Evolutionary conservation across 371 early-diverging fungal genomes (phyloP), one percentile per base, ranked within the genome.

Genomic region (Mucor mucedo): DNA sequence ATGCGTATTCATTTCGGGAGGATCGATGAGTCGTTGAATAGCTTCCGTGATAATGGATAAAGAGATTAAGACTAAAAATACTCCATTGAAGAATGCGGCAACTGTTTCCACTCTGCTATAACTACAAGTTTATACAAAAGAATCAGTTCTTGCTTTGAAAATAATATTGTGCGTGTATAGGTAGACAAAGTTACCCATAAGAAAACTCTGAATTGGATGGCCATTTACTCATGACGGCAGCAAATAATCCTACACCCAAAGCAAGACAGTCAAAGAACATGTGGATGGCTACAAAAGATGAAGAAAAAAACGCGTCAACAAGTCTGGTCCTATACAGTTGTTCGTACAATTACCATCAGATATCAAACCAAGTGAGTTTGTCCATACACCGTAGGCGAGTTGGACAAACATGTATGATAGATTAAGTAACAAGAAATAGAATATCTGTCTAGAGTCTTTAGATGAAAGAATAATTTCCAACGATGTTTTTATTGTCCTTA

Each of bases 261-360:
- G 96, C 97, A 66, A 95, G 78, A 63, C 94, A 95, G 70, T 98
- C 98, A 77, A 98, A 98, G 63, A 96, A 87, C 98, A 98, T 98
- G 76, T 98, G 98, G 50, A 97, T 94, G 21, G 96, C 93, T 87
- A 30, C 21, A 21, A 1, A 21, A 21, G 21, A 21, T 21, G 21
- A 21, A 21, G 29, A 57, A 52, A n/a, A 29, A n/a, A 16, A 60
- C 61, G 61, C 61, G 61, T 60, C 39, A 30, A 35, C 42, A 28
- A 45, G 10, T n/a, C 13, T 13, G 5, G 2, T 28, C 21, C 21
- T 21, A 21, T 21, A 21, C 21, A 21, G 21, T 21, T 10, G 7
- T 49, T 30, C 11, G 21, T 21, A 21, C 21, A 21, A 21, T 73
- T 83, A 89, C 89, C 91, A 78, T 98, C 98, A 42, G 95, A 93